These are phyloP conservation scores for Hymenoscyphus occultus DNA, from an alignment of 2,329 filamentous ascomycete species.

Conservation along the genomic window DNA sequence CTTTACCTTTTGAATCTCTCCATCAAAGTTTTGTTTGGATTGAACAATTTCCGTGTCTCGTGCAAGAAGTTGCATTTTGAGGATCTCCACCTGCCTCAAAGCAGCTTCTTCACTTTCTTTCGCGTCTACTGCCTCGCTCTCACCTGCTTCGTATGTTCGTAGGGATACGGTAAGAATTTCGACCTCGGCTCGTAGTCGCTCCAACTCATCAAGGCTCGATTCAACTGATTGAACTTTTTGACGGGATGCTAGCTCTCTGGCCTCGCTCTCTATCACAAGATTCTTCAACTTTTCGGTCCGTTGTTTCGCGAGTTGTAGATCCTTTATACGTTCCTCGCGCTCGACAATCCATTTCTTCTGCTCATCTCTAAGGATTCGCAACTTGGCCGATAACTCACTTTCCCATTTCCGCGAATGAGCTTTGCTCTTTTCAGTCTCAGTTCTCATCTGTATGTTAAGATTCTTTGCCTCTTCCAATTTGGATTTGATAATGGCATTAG, in stretches of 20 bases:
- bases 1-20: constrained; percentile 47
- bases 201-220: constrained; percentile 57
- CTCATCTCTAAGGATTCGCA: constrained; percentile 65
- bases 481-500: constrained; percentile 69
- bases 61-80: constrained; percentile 55
- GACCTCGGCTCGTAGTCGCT: constrained; percentile 57
- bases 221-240: constrained; percentile 64
- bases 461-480: constrained; percentile 72
- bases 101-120: constrained; percentile 57
- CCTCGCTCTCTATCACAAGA: constrained; percentile 66
- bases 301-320: constrained; percentile 54
- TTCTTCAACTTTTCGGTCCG: constrained; percentile 64
- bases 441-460: constrained; percentile 65
- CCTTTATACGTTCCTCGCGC: constrained; percentile 53
- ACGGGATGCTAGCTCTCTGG: constrained; percentile 60
- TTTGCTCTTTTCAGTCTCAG: constrained; percentile 69
- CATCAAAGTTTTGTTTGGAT: constrained; percentile 43
- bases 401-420: constrained; percentile 77
- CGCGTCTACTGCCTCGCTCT: constrained; percentile 56
- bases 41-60: constrained; percentile 48
- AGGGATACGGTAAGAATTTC: constrained; percentile 58
- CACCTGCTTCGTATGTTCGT: constrained; percentile 60
- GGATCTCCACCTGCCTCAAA: constrained; percentile 55
- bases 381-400: constrained; percentile 63
- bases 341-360: constrained; percentile 62